Evolutionary conservation across 257 asterid species (phyloP), one percentile per base, ranked within the genome.

Genomic region (Nicotiana tabacum): DNA sequence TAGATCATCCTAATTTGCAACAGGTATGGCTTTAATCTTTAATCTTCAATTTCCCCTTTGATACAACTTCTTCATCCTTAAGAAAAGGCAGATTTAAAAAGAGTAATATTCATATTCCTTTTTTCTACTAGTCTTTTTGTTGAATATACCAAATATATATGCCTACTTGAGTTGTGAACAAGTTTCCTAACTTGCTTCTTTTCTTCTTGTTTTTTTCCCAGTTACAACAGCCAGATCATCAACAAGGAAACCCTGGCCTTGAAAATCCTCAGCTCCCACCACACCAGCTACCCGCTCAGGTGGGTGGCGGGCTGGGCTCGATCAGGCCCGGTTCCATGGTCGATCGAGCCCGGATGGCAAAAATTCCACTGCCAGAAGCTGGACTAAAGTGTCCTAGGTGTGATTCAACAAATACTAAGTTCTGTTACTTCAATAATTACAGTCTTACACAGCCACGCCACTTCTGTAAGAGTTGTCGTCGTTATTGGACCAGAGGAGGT

Each of bases 1-100:
- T 85, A 86, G 91, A 89, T 87, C 91, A 89, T 84, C 85, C 90
- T 77, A 85, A 83, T 89, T 76, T 85, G 89, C 91, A 89, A n/a
- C 91, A 89, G 88, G 91, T 89, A 83, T 64, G 87, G 83, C 58
- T 85, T 62, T 83, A 72, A 51, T 77, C 58, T 85, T 62, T 83
- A 72, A 51, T 77, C 83, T 39, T 55, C 32, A 68, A 30, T 30
- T 72, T 24, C 69, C 21, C 5, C 46, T 48, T 27, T 67, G 77
- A 66, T 83, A 32, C 32, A 81, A 10, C 62, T 78, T 68, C 74
- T 85, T 82, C 84, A 46, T 85, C 87, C 64, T 46, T 43, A 81
- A 21, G 68, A 74, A 81, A 84, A 81, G 46, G 85, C 48, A 55
- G 24, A 85, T 77, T 69, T 55, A 64, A 85, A 83, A 80, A 82